Percentiles rank a stretch among this genome's conserved stretches.
Evolutionary conservation across 345 rosid species (phyloP).

Genomic region (Pugionium cornutum): DNA sequence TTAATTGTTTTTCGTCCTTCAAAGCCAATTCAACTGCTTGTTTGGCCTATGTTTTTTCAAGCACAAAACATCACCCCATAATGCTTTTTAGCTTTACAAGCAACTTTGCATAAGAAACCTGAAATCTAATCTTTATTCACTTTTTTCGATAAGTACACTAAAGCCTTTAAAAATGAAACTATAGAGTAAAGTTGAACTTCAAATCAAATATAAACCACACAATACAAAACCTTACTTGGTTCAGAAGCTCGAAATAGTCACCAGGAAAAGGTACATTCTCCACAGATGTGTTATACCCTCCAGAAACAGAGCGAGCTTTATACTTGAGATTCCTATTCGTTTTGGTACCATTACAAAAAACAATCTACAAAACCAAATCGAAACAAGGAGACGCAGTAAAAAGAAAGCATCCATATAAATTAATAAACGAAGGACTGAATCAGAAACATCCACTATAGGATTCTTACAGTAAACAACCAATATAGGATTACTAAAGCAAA

Average conservation of each 20-base stretch:
- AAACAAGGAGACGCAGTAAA: background rate
- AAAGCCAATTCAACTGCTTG: constrained; percentile 67
- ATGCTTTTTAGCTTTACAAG: constrained; percentile 9
- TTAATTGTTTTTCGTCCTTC: constrained; percentile 63
- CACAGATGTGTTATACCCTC: constrained; percentile 42
- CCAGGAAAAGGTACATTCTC: constrained; percentile 65
- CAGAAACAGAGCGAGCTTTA: constrained; percentile 39
- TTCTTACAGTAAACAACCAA: background rate
- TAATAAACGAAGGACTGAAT: background rate
- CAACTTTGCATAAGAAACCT: background rate
- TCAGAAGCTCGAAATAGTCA: constrained; percentile 68
- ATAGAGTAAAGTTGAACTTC: background rate
- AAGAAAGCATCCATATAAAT: background rate
- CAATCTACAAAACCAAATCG: constrained; percentile 18
- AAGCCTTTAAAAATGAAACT: background rate
- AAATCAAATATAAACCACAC: background rate
- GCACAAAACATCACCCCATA: constrained; percentile 13
- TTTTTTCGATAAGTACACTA: constrained; percentile 9
- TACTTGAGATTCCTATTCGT: constrained; percentile 29
- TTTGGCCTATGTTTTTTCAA: constrained; percentile 58
- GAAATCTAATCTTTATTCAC: constrained; percentile 19
- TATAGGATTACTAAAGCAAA: background rate
- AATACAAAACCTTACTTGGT: constrained; percentile 53
- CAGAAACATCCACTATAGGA: background rate
- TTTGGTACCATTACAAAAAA: constrained; percentile 2